Evolutionary conservation across 306 rosid genomes (phyloP).

Genomic region (Vicia sativa): DNA sequence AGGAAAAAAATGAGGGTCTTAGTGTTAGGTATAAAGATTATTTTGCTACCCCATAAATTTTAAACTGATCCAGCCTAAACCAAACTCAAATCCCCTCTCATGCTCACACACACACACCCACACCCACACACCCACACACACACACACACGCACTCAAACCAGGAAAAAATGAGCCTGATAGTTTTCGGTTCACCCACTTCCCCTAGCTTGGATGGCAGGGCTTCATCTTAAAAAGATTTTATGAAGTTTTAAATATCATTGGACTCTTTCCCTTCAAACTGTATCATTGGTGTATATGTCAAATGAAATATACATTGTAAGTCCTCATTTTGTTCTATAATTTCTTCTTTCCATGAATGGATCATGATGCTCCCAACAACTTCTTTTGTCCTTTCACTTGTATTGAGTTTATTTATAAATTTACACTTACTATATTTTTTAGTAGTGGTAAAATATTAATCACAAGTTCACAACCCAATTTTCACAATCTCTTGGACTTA

Average conservation of each 20-base stretch:
- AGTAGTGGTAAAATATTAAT: background rate
- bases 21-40: too few species aligned
- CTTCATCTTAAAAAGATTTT: constrained; percentile 16
- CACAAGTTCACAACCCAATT: background rate
- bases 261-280: background rate
- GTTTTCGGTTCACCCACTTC: too few species aligned
- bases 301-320: background rate
- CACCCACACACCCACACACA: too few species aligned
- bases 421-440: background rate
- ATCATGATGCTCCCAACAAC: too few species aligned
- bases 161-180: too few species aligned
- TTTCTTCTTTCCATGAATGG: too few species aligned
- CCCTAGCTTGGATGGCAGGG: background rate
- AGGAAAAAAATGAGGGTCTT: too few species aligned
- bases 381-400: too few species aligned
- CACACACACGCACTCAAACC: too few species aligned
- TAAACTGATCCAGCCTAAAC: background rate
- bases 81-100: background rate
- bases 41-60: background rate
- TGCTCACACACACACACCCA: background rate
- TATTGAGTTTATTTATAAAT: too few species aligned
- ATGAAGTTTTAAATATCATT: constrained; percentile 6
- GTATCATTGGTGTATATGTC: background rate
- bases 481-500: constrained; percentile 6
- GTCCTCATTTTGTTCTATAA: background rate